Base-by-base conservation (phyloP, 208 protist genomes). In the Leishmania turanica region DNA sequence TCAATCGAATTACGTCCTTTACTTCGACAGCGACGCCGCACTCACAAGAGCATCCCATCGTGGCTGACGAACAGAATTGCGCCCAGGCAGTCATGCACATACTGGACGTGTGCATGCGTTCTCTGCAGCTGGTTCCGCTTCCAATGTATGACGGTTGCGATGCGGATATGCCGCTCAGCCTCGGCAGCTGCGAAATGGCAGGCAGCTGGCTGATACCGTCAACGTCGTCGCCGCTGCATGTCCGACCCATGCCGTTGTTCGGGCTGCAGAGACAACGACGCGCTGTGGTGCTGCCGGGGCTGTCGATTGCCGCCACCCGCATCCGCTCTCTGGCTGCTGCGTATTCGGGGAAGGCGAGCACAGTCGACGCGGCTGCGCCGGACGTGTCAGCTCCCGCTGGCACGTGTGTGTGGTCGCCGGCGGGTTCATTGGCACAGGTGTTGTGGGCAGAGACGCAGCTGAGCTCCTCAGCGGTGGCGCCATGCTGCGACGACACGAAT, bases 281-380 rank as follows among this genome's bases (percentile, higher is more conserved):
- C 40, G 60, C 72, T 17, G 80, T 92, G 60, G 81, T 90, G 7
- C 60, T 87, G 5, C 89, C 89, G 3, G 89, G 84, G 34, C 75
- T 92, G 9, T 78, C 89, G 45, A 87, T 92, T 31, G 86, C 89
- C 0, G 87, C 84, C 42, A 90, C 87, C 3, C 78, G 75, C 69
- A 83, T 89, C 54, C 27, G 70, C 68, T 87, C 81, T 31, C 45
- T 77, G 1, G 77, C 68, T n/a, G 74, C 65, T 21, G 75, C 13
- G 60, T 24, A 21, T 56, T 27, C 11, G 31, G 65, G 11, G 1
- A 27, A 34, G 31, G 27, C 5, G 7, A n/a, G 42, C 5, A 3
- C 42, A 24, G 62, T 13, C 3, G 24, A 17, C 53, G n/a, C 7
- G 0, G 5, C 65, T 9, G 51, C 56, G 5, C 75, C 80, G 40